Evolutionary conservation across 257 asterid species (phyloP).

Genomic region (Oldenlandia corymbosa): DNA sequence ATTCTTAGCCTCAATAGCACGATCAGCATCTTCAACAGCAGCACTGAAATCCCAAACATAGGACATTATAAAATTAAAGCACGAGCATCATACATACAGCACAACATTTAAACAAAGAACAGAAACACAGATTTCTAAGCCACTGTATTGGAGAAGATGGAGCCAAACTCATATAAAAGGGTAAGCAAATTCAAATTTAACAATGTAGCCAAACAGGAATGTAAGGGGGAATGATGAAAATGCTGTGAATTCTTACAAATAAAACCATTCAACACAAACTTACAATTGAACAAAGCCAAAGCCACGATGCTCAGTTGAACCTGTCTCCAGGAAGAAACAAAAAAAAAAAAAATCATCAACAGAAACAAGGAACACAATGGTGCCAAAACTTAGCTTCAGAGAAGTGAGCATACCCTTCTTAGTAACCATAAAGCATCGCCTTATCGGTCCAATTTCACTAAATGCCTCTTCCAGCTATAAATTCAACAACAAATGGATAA

Average conservation of each 20-base stretch:
- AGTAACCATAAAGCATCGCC: constrained; percentile 84
- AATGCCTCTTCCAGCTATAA: constrained; percentile 78
- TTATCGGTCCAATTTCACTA: constrained; percentile 89
- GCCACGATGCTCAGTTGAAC: constrained; percentile 82
- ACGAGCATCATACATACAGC: background rate
- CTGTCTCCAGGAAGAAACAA: constrained; percentile 29
- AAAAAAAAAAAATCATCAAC: background rate
- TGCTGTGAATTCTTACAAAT: background rate
- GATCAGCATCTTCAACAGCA: constrained; percentile 71
- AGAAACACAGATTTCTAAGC: background rate
- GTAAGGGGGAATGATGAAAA: background rate
- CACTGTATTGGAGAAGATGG: background rate
- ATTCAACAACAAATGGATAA: constrained; percentile 5
- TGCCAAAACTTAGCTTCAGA: background rate
- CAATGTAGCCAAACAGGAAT: background rate
- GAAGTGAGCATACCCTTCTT: constrained; percentile 51
- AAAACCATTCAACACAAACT: constrained; percentile 17
- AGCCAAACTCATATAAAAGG: background rate
- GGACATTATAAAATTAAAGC: constrained; percentile 5
- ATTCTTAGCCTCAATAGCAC: constrained; percentile 77
- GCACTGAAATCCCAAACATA: constrained; percentile 46
- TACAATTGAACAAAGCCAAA: constrained; percentile 96
- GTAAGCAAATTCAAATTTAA: background rate
- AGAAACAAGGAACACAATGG: background rate
- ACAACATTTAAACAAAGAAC: background rate